phyloP scores from a whole-genome alignment of 2,329 filamentous ascomycete genomes.

The Rhexocercosporidium sp. region DNA sequence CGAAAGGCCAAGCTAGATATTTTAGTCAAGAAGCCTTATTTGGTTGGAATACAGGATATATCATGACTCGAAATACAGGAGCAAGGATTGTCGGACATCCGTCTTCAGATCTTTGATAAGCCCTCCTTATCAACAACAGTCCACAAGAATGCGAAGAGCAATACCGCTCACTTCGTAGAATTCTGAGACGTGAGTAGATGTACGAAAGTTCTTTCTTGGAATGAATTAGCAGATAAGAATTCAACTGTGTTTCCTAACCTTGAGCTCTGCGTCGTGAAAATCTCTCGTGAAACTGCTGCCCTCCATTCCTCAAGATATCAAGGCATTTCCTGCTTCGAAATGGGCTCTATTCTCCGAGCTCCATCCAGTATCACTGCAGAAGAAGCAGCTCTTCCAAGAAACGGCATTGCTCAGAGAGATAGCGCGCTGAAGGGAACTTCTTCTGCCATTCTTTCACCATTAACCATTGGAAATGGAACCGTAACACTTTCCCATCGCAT shows the following conservation, averaged over 20 bases:
- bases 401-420: slow-evolving; percentile 52
- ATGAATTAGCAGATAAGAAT: neutral
- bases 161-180: neutral
- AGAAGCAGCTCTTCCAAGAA: slow-evolving; percentile 54
- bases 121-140: neutral
- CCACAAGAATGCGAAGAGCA: neutral
- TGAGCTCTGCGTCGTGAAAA: neutral
- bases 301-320: neutral
- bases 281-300: neutral
- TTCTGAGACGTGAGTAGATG: neutral
- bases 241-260: neutral
- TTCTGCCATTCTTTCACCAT: slow-evolving; percentile 47
- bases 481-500: slow-evolving; percentile 55
- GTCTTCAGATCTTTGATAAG: neutral
- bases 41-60: neutral
- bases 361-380: slow-evolving; percentile 47
- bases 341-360: slow-evolving; percentile 32
- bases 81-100: slow-evolving; percentile 1
- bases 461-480: slow-evolving; percentile 47
- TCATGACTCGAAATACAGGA: slow-evolving; percentile 1
- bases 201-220: neutral
- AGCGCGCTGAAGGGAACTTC: slow-evolving; percentile 25
- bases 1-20: neutral
- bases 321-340: slow-evolving; percentile 1
- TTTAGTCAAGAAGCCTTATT: neutral